These are phyloP conservation scores for Sanghuangporus weigelae DNA, from an alignment of 1,284 basidiomycete species.

Conservation along the genomic window DNA sequence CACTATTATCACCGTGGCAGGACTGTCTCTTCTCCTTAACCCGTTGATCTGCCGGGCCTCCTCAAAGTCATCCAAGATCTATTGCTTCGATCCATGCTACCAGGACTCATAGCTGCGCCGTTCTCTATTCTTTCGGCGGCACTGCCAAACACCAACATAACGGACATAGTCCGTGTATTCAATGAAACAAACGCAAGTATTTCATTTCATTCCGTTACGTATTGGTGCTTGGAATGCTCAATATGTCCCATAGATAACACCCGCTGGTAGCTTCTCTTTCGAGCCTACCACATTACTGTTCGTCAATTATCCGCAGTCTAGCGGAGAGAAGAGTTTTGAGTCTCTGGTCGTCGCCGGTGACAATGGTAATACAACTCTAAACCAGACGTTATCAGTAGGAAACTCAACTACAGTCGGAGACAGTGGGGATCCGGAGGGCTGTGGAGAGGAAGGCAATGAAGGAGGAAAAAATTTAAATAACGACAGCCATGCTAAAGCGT, in stretches of 20 bases:
- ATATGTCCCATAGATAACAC: neutral
- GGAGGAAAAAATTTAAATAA: neutral
- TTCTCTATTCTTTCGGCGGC: neutral
- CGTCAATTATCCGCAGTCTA: constrained; percentile 1
- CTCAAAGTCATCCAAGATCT: neutral
- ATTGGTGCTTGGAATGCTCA: neutral
- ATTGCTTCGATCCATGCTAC: constrained; percentile 1
- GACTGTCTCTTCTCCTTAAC: neutral
- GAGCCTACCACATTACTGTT: constrained; percentile 11
- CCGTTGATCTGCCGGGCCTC: neutral
- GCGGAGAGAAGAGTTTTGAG: neutral
- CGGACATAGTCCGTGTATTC: constrained; percentile 1
- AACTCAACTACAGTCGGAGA: neutral
- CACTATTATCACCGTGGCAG: neutral
- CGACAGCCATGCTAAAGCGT: neutral
- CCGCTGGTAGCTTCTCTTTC: constrained; percentile 8
- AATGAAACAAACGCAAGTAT: constrained; percentile 10
- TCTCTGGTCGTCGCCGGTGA: neutral
- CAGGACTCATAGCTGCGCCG: constrained; percentile 1
- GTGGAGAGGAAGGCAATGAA: neutral
- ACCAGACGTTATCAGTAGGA: neutral
- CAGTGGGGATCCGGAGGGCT: neutral
- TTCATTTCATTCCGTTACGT: neutral
- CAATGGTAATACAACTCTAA: neutral
- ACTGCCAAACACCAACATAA: constrained; percentile 8